Evolutionary conservation across 352 stramenopile species (phyloP).

Genomic region (Phytophthora europaea): DNA sequence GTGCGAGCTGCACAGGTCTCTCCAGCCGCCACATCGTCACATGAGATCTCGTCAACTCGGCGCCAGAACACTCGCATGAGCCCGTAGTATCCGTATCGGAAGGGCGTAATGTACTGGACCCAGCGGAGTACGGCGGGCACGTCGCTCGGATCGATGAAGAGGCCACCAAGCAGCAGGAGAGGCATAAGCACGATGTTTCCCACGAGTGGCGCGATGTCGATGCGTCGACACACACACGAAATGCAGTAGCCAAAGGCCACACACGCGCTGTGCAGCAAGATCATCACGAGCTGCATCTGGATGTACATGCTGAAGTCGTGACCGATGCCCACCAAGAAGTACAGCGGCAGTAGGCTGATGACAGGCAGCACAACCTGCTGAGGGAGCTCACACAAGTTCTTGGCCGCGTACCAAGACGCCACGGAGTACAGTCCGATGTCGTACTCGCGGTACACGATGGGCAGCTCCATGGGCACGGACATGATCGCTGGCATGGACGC

Average conservation of each 20-base stretch:
- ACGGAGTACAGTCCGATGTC: constrained; percentile 55
- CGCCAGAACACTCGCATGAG: constrained; percentile 62
- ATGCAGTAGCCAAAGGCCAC: constrained; percentile 62
- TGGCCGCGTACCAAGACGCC: constrained; percentile 57
- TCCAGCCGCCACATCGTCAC: constrained; percentile 25
- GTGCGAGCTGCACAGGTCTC: constrained; percentile 35
- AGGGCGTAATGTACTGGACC: constrained; percentile 62
- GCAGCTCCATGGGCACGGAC: constrained; percentile 58
- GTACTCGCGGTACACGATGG: constrained; percentile 64
- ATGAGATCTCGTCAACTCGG: constrained; percentile 48
- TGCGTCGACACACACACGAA: constrained; percentile 46
- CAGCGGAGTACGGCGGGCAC: constrained; percentile 51
- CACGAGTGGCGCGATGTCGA: constrained; percentile 53
- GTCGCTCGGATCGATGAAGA: constrained; percentile 56
- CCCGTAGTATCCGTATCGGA: constrained; percentile 62
- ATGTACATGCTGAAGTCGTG: constrained; percentile 52
- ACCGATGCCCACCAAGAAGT: constrained; percentile 60
- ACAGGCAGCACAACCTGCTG: constrained; percentile 57
- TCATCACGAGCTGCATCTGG: constrained; percentile 51
- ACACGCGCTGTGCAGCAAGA: constrained; percentile 50
- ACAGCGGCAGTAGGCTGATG: constrained; percentile 54
- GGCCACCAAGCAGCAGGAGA: constrained; percentile 56
- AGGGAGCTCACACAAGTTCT: constrained; percentile 67
- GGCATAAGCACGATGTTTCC: constrained; percentile 52
- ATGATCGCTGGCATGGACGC: constrained; percentile 53